Evolutionary conservation across 768 basidiomycete species (phyloP).

Genomic region (Panus rudis): DNA sequence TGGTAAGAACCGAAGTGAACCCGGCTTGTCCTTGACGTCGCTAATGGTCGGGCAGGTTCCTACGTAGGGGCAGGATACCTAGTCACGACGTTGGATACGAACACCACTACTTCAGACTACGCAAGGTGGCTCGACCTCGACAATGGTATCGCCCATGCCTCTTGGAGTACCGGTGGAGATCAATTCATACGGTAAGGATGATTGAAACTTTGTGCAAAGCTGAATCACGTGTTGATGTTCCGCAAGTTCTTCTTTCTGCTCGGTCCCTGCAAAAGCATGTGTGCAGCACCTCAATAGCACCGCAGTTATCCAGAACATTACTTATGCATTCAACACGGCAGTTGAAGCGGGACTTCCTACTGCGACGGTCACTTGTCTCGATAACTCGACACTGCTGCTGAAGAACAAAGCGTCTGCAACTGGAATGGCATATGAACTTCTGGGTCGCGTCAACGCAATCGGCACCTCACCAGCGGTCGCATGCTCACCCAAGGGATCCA

Average conservation of each 20-base stretch:
- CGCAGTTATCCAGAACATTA: slow-evolving; percentile 32
- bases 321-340: slow-evolving; percentile 41
- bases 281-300: slow-evolving; percentile 45
- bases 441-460: slow-evolving; percentile 38
- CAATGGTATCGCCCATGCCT: slow-evolving; percentile 46
- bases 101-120: slow-evolving; percentile 32
- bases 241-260: slow-evolving; percentile 54
- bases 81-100: slow-evolving; percentile 38
- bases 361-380: slow-evolving; percentile 56
- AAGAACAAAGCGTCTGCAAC: slow-evolving; percentile 40
- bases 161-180: slow-evolving; percentile 48
- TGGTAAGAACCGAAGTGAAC: slow-evolving; percentile 32
- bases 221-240: neutral
- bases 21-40: too few relatives aligned
- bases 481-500: slow-evolving; percentile 26
- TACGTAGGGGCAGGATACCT: slow-evolving; percentile 62
- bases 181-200: slow-evolving; percentile 43
- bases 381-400: slow-evolving; percentile 47
- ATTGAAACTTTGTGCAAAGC: neutral
- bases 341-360: slow-evolving; percentile 38
- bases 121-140: slow-evolving; percentile 68
- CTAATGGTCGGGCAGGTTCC: slow-evolving; percentile 41
- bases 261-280: slow-evolving; percentile 56
- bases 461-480: slow-evolving; percentile 17
- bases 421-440: slow-evolving; percentile 69